phyloP scores from a whole-genome alignment of 768 basidiomycete species.

The Pisolithus sp. region DNA sequence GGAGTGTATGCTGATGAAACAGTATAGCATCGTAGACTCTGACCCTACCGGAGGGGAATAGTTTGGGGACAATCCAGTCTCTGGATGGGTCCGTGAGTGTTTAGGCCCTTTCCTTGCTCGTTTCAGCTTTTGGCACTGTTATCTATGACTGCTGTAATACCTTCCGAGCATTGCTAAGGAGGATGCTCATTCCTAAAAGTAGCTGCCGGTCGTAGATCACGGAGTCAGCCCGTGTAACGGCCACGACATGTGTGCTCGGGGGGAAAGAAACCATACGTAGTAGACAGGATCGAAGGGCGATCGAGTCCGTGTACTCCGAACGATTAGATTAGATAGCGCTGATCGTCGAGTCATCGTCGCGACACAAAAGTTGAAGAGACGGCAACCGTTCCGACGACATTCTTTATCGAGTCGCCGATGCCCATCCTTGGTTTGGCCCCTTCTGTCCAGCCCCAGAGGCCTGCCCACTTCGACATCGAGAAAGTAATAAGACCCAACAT shows the following conservation, averaged over 20 bases:
- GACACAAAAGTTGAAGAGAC: too few relatives aligned
- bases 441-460: slow-evolving; percentile 39
- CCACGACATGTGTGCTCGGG: not conserved
- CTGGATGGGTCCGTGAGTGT: not conserved
- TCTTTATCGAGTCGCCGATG: slow-evolving; percentile 32
- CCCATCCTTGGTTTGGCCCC: slow-evolving; percentile 56
- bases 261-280: not conserved
- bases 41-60: slow-evolving; percentile 24
- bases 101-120: not conserved
- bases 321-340: not conserved
- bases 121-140: not conserved
- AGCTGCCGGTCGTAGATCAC: not conserved
- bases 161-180: not conserved
- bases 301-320: not conserved
- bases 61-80: slow-evolving; percentile 9
- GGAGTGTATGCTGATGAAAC: slow-evolving; percentile 91
- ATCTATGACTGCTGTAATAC: not conserved
- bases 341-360: not conserved
- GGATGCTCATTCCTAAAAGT: not conserved
- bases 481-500: slow-evolving; percentile 90
- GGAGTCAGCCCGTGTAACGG: not conserved
- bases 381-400: too few relatives aligned
- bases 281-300: not conserved
- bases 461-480: slow-evolving; percentile 82
- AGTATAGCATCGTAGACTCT: slow-evolving; percentile 52